Evolutionary conservation across 2,329 filamentous ascomycete species (phyloP).

Genomic region (Pezicula rhizophila): DNA sequence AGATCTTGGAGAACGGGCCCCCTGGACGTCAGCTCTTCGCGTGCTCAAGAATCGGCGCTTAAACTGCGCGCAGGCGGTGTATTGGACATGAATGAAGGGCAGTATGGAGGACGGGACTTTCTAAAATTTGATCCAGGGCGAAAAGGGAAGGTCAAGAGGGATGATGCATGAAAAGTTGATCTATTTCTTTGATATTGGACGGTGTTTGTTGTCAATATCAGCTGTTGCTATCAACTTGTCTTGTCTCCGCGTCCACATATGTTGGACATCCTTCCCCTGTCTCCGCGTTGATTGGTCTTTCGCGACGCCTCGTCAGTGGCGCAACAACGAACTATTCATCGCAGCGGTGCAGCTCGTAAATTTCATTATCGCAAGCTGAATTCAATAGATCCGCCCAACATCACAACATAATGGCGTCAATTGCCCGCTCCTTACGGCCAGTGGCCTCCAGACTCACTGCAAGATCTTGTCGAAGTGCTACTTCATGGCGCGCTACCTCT

Average conservation of each 20-base stretch:
- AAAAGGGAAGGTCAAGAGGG: neutral
- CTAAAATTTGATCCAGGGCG: neutral
- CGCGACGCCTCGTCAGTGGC: no score
- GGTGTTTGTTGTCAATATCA: slow-evolving; percentile 14
- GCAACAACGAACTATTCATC: no score
- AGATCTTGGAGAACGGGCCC: slow-evolving; percentile 11
- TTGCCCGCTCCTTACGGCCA: slow-evolving; percentile 43
- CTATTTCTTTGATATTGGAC: slow-evolving; percentile 8
- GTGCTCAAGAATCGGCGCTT: slow-evolving; percentile 14
- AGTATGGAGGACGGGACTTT: neutral
- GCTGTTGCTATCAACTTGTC: slow-evolving; percentile 5
- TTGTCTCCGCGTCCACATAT: neutral
- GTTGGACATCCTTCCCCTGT: neutral
- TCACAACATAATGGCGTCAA: slow-evolving; percentile 49
- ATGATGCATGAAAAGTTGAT: slow-evolving; percentile 7
- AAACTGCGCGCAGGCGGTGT: neutral
- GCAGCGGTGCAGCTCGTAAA: neutral
- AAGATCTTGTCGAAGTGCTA: slow-evolving; percentile 12
- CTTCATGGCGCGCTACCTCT: slow-evolving; percentile 22
- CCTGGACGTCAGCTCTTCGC: slow-evolving; percentile 8
- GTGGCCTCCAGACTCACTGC: slow-evolving; percentile 19
- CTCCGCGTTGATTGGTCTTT: neutral
- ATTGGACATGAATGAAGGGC: no score
- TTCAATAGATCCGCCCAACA: slow-evolving; percentile 3
- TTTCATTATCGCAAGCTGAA: neutral